Conservation (phyloP, 495 filamentous ascomycete species). For the Penicillium simplicissimum region DNA sequence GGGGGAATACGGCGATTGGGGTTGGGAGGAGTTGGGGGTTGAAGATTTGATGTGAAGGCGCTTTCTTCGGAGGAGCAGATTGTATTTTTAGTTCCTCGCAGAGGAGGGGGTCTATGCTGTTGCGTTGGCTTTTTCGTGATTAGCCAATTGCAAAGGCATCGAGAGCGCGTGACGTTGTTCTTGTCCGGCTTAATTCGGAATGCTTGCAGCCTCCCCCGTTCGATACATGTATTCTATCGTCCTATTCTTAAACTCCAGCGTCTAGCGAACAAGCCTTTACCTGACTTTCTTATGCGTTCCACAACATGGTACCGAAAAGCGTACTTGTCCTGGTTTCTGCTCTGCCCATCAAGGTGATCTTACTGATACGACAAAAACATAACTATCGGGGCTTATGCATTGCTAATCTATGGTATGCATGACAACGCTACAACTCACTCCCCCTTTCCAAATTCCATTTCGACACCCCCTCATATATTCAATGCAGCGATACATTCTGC, state of each 20-base stretch:
- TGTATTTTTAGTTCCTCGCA: neutral
- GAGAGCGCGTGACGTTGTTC: neutral
- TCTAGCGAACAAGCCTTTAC: constrained; percentile 1
- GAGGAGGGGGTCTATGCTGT: neutral
- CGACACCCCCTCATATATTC: too few species aligned
- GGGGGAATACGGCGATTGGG: constrained; percentile 54
- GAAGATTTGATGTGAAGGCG: constrained; percentile 39
- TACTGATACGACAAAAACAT: neutral
- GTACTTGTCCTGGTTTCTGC: neutral
- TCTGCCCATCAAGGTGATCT: neutral
- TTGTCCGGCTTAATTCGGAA: neutral
- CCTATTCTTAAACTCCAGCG: constrained; percentile 4
- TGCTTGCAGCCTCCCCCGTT: too few species aligned
- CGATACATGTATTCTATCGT: constrained; percentile 3
- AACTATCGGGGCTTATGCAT: too few species aligned
- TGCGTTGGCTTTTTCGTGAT: neutral
- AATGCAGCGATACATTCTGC: constrained; percentile 40
- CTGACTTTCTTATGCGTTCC: neutral
- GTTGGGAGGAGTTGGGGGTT: constrained; percentile 49
- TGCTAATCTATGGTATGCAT: neutral
- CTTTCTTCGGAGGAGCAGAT: neutral
- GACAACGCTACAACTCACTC: neutral
- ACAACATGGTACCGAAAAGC: neutral
- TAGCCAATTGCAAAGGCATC: too few species aligned
- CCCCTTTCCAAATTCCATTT: too few species aligned